A percentile compares a stretch with the other conserved stretches of the same genome.
Evolutionary conservation across 805 yeast genomes (phyloP).

Genomic region (Wilhelminamyces savonicus): DNA sequence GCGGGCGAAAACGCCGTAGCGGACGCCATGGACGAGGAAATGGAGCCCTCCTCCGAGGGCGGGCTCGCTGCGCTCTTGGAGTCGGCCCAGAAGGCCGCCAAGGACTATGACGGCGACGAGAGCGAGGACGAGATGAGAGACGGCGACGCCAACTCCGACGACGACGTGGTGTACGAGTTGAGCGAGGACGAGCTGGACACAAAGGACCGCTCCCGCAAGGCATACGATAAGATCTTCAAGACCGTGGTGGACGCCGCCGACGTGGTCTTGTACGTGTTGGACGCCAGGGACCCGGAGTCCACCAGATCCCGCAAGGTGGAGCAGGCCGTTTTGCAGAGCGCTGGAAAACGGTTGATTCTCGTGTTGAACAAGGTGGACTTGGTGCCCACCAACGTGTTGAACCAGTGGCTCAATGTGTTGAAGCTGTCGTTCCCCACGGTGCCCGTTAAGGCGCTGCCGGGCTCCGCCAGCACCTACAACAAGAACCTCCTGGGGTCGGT

Average conservation of each 20-base stretch:
- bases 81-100: slow-evolving; percentile 87
- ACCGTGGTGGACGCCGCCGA: slow-evolving; percentile 90
- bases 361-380: slow-evolving; percentile 89
- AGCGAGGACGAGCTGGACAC: slow-evolving; percentile 36
- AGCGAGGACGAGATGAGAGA: slow-evolving; percentile 15
- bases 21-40: slow-evolving; percentile 31
- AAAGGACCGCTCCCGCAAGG: slow-evolving; percentile 73
- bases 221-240: slow-evolving; percentile 91
- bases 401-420: slow-evolving; percentile 77
- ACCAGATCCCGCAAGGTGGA: slow-evolving; percentile 91
- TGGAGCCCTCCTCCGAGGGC: slow-evolving; percentile 34
- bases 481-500: slow-evolving; percentile 64
- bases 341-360: slow-evolving; percentile 78
- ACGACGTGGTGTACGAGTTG: slow-evolving; percentile 35
- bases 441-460: slow-evolving; percentile 76
- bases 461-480: slow-evolving; percentile 60
- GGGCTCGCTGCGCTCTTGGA: slow-evolving; percentile 81
- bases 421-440: slow-evolving; percentile 85
- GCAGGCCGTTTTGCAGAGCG: slow-evolving; percentile 75
- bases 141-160: slow-evolving; percentile 14
- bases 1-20: slow-evolving; percentile 35
- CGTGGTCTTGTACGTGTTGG: slow-evolving; percentile 87
- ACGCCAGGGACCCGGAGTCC: slow-evolving; percentile 95
- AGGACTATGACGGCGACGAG: slow-evolving; percentile 56
- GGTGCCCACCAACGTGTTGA: slow-evolving; percentile 77